Evolutionary conservation across 306 rosid genomes (phyloP).

Genomic region (Carpinus fangiana): DNA sequence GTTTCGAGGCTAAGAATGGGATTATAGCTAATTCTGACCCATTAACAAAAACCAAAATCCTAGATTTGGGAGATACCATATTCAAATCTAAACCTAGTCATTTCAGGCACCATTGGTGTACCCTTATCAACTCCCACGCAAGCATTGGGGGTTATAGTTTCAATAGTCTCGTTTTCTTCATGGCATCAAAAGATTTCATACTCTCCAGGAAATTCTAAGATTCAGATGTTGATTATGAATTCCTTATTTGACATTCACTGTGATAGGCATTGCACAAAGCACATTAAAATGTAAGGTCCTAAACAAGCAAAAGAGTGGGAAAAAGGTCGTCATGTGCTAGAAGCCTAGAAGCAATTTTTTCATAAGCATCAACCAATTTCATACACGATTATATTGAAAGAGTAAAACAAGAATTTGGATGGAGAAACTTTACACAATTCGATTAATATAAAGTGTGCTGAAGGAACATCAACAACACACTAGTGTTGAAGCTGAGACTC

Average conservation of each 20-base stretch:
- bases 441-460: not conserved
- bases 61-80: too few species aligned
- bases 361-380: conserved; percentile 9
- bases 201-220: not conserved
- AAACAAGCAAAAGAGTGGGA: not conserved
- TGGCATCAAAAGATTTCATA: not conserved
- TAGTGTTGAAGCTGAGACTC: conserved; percentile 52
- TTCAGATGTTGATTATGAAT: not conserved
- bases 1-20: too few species aligned
- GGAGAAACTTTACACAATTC: conserved; percentile 25
- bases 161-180: too few species aligned
- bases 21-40: too few species aligned
- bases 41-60: too few species aligned
- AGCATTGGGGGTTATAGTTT: too few species aligned
- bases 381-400: conserved; percentile 9
- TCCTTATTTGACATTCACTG: not conserved
- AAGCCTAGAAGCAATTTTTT: not conserved
- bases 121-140: too few species aligned
- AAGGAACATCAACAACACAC: conserved; percentile 3
- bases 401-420: conserved; percentile 9
- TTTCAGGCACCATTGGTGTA: too few species aligned
- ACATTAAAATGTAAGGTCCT: not conserved
- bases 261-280: not conserved
- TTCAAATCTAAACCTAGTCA: too few species aligned
- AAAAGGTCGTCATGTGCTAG: not conserved